Conservation (phyloP, 257 asterid species). For the Rehmannia glutinosa region DNA sequence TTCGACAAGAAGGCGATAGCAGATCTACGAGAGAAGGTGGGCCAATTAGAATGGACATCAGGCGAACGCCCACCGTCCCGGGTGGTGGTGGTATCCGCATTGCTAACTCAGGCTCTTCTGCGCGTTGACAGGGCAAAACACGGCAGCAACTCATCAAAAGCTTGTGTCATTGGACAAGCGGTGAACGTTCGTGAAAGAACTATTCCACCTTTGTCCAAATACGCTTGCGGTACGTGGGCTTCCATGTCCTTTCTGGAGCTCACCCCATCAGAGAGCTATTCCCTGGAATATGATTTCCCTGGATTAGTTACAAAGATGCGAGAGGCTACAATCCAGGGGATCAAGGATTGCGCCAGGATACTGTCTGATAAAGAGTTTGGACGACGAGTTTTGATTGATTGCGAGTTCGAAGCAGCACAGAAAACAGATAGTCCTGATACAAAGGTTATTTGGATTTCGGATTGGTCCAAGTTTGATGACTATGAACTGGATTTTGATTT, state of each 20-base stretch:
- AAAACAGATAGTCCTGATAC: background rate
- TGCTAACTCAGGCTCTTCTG: slow-evolving; percentile 14
- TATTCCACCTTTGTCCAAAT: background rate
- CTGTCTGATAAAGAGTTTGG: background rate
- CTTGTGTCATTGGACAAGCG: background rate
- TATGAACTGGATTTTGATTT: slow-evolving; percentile 32
- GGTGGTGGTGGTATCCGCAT: slow-evolving; percentile 12
- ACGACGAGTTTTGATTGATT: background rate
- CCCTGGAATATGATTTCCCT: background rate
- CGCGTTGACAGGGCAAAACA: background rate
- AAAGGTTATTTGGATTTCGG: slow-evolving; percentile 1
- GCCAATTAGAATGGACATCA: background rate
- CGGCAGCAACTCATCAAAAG: background rate
- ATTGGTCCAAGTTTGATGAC: slow-evolving; percentile 22
- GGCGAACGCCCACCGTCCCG: background rate
- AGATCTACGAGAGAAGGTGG: background rate
- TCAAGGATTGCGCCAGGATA: background rate
- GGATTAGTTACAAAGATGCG: background rate
- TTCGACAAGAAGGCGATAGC: slow-evolving; percentile 10
- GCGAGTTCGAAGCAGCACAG: background rate
- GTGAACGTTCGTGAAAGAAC: slow-evolving; percentile 22
- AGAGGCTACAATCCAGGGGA: background rate
- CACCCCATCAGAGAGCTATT: background rate
- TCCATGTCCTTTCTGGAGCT: background rate
- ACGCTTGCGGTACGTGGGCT: slow-evolving; percentile 21